Evolutionary conservation across 2,329 filamentous ascomycete genomes (phyloP), one percentile per base, ranked within the genome.

Genomic region (Botrytis fragariae): DNA sequence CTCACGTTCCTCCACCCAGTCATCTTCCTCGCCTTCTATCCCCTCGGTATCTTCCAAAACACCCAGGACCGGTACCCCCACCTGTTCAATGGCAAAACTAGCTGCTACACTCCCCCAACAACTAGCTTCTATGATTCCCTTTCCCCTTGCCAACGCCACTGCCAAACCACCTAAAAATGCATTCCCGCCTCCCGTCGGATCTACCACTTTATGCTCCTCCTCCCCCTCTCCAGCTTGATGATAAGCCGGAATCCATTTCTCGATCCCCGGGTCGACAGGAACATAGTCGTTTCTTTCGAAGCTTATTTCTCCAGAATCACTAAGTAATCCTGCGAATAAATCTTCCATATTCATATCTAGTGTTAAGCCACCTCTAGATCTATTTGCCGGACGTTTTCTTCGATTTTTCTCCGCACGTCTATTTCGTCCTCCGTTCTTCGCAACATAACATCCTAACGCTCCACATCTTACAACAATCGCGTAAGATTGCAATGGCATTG

Each of bases 131-230:
- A 91, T 89, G 59, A 93, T 84, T 39, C 82, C 80, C 77, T 87
- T 85, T 1, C 88, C 90, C 70, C 91, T 84, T 45, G 86, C 90
- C 77, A 92, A 82, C 1, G 85, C 89, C 20, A 90, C 84, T 0
- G 86, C 84, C 64, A 90, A 77, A n/a, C 87, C 87, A 35, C 87
- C 87, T 37, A 98, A 85, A 78, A 98, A 98, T 0, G 92, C 91
- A 82, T 99, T 99, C 0, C 96, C 96, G 32, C 94, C 96, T 16
- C 96, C 96, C 0, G 96, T 98, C 0, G 95, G 95, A 82, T 98
- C 96, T n/a, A 96, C 84, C 1, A 98, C 93, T 54, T 63, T 72
- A 20, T 61, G 29, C 57, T 75, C 62, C 20, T 29, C n/a, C 64
- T 69, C 42, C 60, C 61, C 60, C 25, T 42, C 42, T 22, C 59